Conservation (phyloP, 352 stramenopile species). For the Globisporangium mamillatum region DNA sequence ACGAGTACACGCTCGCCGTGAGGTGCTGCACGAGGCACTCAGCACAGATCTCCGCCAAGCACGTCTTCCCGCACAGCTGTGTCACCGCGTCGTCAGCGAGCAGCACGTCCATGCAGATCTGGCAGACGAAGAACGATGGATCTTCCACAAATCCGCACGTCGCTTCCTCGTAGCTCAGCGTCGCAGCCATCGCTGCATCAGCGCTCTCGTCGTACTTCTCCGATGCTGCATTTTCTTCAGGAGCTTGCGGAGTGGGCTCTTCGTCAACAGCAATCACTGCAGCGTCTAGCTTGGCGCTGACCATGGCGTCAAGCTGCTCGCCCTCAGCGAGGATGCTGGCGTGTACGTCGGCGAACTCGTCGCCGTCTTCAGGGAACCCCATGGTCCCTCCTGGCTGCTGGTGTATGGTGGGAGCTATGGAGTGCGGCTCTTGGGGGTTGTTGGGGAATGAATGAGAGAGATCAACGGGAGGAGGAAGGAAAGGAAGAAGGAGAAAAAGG, state of each 20-base stretch:
- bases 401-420: too few species aligned
- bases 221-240: not conserved
- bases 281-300: not conserved
- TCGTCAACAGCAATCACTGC: not conserved
- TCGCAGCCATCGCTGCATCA: not conserved
- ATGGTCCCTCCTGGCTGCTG: too few species aligned
- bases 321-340: too few species aligned
- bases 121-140: constrained; percentile 35
- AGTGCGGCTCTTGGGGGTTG: too few species aligned
- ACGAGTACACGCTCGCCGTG: constrained; percentile 50
- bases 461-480: too few species aligned
- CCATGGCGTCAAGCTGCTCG: too few species aligned
- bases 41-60: constrained; percentile 40
- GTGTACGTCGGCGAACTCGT: too few species aligned
- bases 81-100: constrained; percentile 30
- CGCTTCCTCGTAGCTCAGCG: not conserved
- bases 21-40: constrained; percentile 50
- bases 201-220: not conserved
- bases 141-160: not conserved
- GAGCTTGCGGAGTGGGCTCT: too few species aligned
- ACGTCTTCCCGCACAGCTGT: constrained; percentile 36
- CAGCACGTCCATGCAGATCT: constrained; percentile 62
- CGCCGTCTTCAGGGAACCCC: too few species aligned
- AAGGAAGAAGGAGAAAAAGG: too few species aligned
- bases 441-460: too few species aligned